Evolutionary conservation across 1,139 yeast genomes (phyloP), one percentile per base, ranked within the genome.

Genomic region (Magnusiomyces suaveolens): DNA sequence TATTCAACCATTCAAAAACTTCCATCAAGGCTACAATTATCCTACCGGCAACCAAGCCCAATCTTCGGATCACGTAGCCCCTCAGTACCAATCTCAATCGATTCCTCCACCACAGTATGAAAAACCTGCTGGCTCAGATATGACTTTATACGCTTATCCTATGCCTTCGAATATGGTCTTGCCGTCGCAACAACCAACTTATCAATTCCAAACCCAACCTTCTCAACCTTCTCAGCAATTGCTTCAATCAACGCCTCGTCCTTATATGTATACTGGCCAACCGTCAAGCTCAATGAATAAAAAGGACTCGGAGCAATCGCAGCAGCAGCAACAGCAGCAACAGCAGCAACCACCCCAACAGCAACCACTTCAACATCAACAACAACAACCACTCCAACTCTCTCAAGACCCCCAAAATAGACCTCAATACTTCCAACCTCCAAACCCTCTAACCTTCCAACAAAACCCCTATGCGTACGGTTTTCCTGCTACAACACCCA

Each of bases 141-240:
- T 48, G 51, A 39, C 46, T 23, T 48, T 29, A n/a, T 48, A 36
- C 23, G 51, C 51, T 20, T 48, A 48, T 39, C 51, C 51, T 18
- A 39, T 39, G 33, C 6, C 51, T 36, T 18, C 26, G 2, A 48
- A 38, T 26, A 48, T 48, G 51, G 51, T 48, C 21, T 20, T 48
- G 36, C 51, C 51, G 2, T 21, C 44, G 23, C 51, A 48, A 26
- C 51, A 48, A 26, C 46, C 32, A 24, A 43, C 48, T 0, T 48
- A 51, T 21, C 57, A 54, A n/a, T 43, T 39, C 16, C 57, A 51
- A 44, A 43, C 36, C 14, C 52, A 48, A 25, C 54, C 43, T 10
- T 56, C 47, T n/a, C 58, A 41, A 46, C 55, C 54, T 10, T 52
- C 49, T 18, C 59, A 54, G 24, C 56, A 54, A 20, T 51, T 53